Evolutionary conservation across 2,329 filamentous ascomycete species (phyloP).

Genomic region (Fusarium illudens): DNA sequence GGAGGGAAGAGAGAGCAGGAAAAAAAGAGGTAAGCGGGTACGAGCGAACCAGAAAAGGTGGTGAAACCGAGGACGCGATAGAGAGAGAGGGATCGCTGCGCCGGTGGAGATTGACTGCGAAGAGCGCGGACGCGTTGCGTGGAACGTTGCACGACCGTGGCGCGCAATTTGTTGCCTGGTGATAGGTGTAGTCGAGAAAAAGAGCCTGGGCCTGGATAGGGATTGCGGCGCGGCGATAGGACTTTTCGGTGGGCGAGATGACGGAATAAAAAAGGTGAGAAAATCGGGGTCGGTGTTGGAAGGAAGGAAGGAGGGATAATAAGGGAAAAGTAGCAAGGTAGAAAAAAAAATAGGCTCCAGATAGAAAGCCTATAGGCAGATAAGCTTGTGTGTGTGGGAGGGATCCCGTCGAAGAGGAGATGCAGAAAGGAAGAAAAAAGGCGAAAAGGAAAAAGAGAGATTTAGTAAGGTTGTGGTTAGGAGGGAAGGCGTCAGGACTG

Average conservation of each 20-base stretch:
- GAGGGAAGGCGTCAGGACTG: conserved; percentile 10
- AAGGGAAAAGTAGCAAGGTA: neutral
- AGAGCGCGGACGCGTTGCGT: conserved; percentile 11
- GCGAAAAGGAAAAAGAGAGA: conserved; percentile 19
- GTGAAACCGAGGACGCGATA: neutral
- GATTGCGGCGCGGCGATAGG: neutral
- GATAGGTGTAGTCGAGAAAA: conserved; percentile 15
- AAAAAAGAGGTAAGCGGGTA: neutral
- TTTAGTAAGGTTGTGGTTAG: conserved; percentile 21
- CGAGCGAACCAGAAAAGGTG: neutral
- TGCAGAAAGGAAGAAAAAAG: conserved; percentile 24
- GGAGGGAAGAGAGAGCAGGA: neutral
- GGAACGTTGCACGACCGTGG: conserved; percentile 29
- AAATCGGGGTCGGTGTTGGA: neutral
- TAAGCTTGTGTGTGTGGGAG: neutral
- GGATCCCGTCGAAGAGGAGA: conserved; percentile 3
- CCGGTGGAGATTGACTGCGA: neutral
- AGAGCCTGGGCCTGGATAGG: neutral
- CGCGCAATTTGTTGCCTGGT: conserved; percentile 15
- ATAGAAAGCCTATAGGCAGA: neutral
- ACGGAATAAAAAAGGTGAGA: conserved; percentile 4
- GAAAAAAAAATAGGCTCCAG: neutral
- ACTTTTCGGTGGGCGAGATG: conserved; percentile 1
- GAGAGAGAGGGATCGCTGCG: neutral
- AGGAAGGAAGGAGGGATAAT: neutral